Evolutionary conservation across 768 basidiomycete species (phyloP).

Genomic region (Candolleomyces efflorescens): DNA sequence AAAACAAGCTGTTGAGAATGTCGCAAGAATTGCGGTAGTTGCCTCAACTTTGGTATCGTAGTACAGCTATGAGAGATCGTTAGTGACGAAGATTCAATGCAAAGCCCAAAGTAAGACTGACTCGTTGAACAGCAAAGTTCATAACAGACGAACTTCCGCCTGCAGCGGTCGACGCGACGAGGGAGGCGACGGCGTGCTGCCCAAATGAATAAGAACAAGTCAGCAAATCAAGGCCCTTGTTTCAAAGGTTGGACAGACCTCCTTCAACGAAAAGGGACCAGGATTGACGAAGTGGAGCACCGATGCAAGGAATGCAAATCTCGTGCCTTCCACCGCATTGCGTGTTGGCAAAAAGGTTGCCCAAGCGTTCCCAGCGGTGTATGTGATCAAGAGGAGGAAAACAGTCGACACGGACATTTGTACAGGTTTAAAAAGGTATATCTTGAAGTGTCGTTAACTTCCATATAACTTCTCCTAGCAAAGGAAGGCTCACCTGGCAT

Average conservation of each 20-base stretch:
- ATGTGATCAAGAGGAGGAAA: conserved; percentile 53
- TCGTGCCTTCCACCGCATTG: conserved; percentile 40
- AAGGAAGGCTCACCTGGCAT: conserved; percentile 37
- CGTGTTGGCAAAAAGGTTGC: conserved; percentile 38
- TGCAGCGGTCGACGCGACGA: conserved; percentile 55
- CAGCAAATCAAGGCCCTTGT: background rate
- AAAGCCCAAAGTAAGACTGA: conserved; percentile 16
- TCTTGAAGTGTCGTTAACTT: conserved; percentile 22
- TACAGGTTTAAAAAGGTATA: conserved; percentile 39
- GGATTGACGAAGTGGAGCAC: conserved; percentile 50
- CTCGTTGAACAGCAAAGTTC: conserved; percentile 61
- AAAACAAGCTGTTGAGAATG: conserved; percentile 63
- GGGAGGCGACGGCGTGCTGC: conserved; percentile 58
- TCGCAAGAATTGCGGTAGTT: conserved; percentile 55
- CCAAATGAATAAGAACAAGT: background rate
- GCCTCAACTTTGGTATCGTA: conserved; percentile 55
- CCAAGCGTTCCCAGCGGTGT: conserved; percentile 49
- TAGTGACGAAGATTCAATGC: background rate
- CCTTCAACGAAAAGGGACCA: conserved; percentile 53
- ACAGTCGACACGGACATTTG: conserved; percentile 48
- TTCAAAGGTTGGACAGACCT: conserved; percentile 31
- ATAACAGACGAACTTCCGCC: conserved; percentile 48
- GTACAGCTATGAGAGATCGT: conserved; percentile 37
- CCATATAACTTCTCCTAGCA: background rate
- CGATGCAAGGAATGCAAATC: conserved; percentile 34